phyloP scores from a whole-genome alignment of 1,284 basidiomycete species.

The Polyporus tsugae region DNA sequence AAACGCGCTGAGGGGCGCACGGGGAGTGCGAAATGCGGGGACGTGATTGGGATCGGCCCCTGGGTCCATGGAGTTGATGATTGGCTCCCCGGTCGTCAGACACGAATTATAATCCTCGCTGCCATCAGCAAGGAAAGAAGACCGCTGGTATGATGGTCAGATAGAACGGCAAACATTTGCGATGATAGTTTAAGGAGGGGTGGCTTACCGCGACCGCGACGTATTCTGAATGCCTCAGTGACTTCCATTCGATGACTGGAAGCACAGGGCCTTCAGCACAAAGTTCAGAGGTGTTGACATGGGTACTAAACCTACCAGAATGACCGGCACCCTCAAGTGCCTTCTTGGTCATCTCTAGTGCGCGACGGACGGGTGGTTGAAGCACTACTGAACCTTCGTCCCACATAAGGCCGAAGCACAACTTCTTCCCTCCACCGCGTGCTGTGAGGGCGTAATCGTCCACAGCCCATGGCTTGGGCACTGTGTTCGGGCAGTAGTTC shows the following conservation, averaged over 20 bases:
- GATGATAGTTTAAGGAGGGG: background rate
- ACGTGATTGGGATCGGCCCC: constrained; percentile 36
- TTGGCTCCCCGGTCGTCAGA: constrained; percentile 39
- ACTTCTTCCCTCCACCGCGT: constrained; percentile 49
- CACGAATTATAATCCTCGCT: constrained; percentile 53
- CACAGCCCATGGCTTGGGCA: constrained; percentile 36
- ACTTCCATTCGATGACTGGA: constrained; percentile 49
- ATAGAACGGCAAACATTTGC: background rate
- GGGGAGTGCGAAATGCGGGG: constrained; percentile 33
- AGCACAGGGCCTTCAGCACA: background rate
- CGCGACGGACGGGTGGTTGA: constrained; percentile 59
- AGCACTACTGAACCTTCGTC: constrained; percentile 57
- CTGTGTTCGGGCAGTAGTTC: constrained; percentile 32
- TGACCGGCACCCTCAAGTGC: constrained; percentile 58
- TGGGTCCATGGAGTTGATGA: constrained; percentile 49
- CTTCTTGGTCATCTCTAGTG: constrained; percentile 52
- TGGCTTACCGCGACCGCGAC: constrained; percentile 25
- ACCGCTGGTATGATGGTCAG: constrained; percentile 37
- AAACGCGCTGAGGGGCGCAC: constrained; percentile 47
- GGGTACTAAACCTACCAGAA: constrained; percentile 38
- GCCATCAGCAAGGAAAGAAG: constrained; percentile 53
- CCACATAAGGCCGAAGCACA: constrained; percentile 52
- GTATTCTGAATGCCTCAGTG: constrained; percentile 42
- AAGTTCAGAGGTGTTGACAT: background rate
- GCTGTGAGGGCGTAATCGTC: constrained; percentile 39